Conservation (phyloP, 2,329 filamentous ascomycete species). For the Hymenoscyphus fraxineus region DNA sequence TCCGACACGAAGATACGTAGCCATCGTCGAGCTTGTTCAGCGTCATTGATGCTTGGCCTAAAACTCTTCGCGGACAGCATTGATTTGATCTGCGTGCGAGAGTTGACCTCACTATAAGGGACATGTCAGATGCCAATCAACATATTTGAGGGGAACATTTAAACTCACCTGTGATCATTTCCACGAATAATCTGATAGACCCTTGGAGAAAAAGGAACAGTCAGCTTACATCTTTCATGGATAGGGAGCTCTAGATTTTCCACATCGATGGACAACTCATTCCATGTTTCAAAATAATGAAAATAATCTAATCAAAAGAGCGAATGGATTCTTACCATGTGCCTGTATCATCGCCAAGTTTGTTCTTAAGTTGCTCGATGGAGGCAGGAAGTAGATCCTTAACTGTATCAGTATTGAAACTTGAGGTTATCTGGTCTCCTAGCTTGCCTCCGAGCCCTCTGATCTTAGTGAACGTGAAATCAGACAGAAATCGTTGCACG, state of each 20-base stretch:
- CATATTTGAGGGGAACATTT: not conserved
- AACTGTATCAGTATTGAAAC: conserved; percentile 77
- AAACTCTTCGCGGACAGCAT: conserved; percentile 98
- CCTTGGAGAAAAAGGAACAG: not conserved
- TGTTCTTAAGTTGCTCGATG: conserved; percentile 71
- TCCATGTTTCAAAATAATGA: not conserved
- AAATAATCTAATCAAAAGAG: not conserved
- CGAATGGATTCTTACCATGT: conserved; percentile 51
- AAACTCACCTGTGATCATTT: conserved; percentile 55
- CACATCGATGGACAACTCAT: not conserved
- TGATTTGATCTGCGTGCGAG: conserved; percentile 89
- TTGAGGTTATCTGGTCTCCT: conserved; percentile 77
- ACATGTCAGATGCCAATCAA: not conserved
- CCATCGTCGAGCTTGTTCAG: conserved; percentile 80
- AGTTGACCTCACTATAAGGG: conserved; percentile 73
- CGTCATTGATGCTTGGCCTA: conserved; percentile 71
- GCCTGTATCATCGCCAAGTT: conserved; percentile 79
- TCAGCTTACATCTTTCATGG: not conserved
- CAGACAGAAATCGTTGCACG: conserved; percentile 70
- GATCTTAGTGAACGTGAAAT: conserved; percentile 93
- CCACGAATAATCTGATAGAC: conserved; percentile 81
- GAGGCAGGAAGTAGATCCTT: conserved; percentile 70
- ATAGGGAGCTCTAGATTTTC: not conserved
- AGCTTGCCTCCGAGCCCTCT: conserved; percentile 93
- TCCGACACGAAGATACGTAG: conserved; percentile 87